phyloP scores from a whole-genome alignment of 768 basidiomycete genomes.

The Crepidotus variabilis region DNA sequence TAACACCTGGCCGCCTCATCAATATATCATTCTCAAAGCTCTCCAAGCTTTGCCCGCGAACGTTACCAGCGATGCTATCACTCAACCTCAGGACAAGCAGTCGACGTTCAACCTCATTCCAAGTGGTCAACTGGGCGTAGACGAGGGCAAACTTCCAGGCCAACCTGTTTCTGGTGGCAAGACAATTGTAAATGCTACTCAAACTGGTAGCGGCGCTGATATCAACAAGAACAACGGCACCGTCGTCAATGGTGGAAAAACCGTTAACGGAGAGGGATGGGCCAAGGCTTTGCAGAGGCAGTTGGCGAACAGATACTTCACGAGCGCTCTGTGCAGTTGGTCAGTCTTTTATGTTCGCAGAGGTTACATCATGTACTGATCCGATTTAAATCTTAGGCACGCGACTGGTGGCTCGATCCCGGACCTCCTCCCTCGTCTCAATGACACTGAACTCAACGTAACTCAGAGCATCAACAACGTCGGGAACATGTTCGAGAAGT shows the following conservation, averaged over 20 bases:
- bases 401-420: constrained; percentile 86
- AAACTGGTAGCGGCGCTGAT: constrained; percentile 54
- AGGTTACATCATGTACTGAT: background rate
- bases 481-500: constrained; percentile 89
- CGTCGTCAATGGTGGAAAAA: constrained; percentile 69
- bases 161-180: constrained; percentile 43
- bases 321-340: constrained; percentile 89
- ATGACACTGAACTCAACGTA: constrained; percentile 65
- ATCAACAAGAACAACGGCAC: constrained; percentile 50
- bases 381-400: constrained; percentile 44
- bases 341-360: constrained; percentile 26
- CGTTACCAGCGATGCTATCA: constrained; percentile 54
- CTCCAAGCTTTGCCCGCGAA: constrained; percentile 72
- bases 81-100: constrained; percentile 30
- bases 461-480: constrained; percentile 64
- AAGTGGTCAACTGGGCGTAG: constrained; percentile 72
- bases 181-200: constrained; percentile 39
- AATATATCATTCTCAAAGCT: constrained; percentile 76
- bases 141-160: constrained; percentile 65
- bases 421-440: constrained; percentile 62
- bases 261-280: constrained; percentile 61
- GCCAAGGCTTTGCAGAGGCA: constrained; percentile 56
- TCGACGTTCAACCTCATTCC: constrained; percentile 63
- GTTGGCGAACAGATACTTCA: constrained; percentile 81
- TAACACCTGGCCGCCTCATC: constrained; percentile 88